Percentiles rank a stretch among this genome's conserved stretches.
These are phyloP conservation scores for Sporothrix variecibatus DNA, from an alignment of 2,329 filamentous ascomycete genomes.

Conservation along the genomic window DNA sequence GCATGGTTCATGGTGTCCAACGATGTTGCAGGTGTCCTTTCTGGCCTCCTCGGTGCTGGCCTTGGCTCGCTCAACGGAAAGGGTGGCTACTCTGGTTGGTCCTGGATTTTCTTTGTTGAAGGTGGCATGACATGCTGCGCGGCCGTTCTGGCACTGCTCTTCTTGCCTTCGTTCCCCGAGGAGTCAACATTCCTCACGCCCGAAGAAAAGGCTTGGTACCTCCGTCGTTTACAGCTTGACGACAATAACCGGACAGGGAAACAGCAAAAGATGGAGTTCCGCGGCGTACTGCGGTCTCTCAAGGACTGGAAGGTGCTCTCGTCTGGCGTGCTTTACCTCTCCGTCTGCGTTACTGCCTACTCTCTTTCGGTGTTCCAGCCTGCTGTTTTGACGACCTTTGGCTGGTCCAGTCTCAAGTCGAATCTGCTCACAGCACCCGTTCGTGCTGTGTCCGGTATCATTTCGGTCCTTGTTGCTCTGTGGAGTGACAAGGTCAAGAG, in stretches of 20 bases:
- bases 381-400: background rate
- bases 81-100: background rate
- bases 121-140: background rate
- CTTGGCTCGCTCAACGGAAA: slow-evolving; percentile 3
- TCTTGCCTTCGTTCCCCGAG: slow-evolving; percentile 5
- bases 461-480: background rate
- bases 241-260: background rate
- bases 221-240: background rate
- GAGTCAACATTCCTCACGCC: background rate
- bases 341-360: slow-evolving; percentile 8
- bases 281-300: slow-evolving; percentile 3
- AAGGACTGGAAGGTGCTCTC: slow-evolving; percentile 12
- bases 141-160: background rate
- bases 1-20: slow-evolving; percentile 13
- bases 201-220: slow-evolving; percentile 3
- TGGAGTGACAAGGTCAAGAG: background rate
- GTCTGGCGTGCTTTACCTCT: background rate
- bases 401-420: slow-evolving; percentile 7
- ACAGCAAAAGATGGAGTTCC: background rate
- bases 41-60: background rate
- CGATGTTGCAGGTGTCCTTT: background rate
- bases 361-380: slow-evolving; percentile 10
- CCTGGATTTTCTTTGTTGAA: slow-evolving; percentile 4
- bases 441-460: background rate
- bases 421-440: slow-evolving; percentile 6